A percentile compares a stretch with the other conserved stretches of the same genome.
Conservation (phyloP, 306 rosid species). For the Casuarina cunninghamiana region DNA sequence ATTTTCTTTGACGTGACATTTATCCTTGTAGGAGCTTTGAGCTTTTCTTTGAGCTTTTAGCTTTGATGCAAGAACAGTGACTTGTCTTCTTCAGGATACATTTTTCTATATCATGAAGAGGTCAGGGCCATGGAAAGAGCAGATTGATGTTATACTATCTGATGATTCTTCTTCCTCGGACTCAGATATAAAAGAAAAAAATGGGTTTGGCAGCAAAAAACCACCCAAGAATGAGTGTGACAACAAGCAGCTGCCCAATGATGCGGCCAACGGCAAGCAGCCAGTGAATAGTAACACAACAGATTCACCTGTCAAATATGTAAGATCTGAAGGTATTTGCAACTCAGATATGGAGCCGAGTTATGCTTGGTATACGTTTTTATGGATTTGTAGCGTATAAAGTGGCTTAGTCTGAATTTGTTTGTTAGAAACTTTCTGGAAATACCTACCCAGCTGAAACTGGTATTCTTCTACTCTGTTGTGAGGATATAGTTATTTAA, state of each 20-base stretch:
- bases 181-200: slow-evolving; percentile 24
- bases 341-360: not conserved
- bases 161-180: slow-evolving; percentile 57
- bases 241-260: slow-evolving; percentile 23
- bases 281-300: slow-evolving; percentile 7
- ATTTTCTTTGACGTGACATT: too few species aligned
- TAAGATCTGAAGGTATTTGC: slow-evolving; percentile 51
- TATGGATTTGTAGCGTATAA: not conserved
- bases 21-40: not conserved
- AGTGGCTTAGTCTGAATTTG: not conserved
- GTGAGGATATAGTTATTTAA: not conserved
- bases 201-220: slow-evolving; percentile 26
- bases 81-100: slow-evolving; percentile 20
- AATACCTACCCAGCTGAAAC: not conserved
- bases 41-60: not conserved
- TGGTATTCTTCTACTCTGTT: not conserved
- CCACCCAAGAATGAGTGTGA: slow-evolving; percentile 15
- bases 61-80: not conserved
- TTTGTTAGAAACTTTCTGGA: not conserved
- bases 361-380: not conserved
- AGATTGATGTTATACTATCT: slow-evolving; percentile 46
- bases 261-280: slow-evolving; percentile 27
- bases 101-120: slow-evolving; percentile 51
- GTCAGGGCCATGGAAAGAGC: slow-evolving; percentile 50
- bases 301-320: slow-evolving; percentile 15